A percentile compares a stretch with the other conserved stretches of the same genome.
Conservation (phyloP, 2,329 filamentous ascomycete genomes). For the Dactylellina cionopaga region DNA sequence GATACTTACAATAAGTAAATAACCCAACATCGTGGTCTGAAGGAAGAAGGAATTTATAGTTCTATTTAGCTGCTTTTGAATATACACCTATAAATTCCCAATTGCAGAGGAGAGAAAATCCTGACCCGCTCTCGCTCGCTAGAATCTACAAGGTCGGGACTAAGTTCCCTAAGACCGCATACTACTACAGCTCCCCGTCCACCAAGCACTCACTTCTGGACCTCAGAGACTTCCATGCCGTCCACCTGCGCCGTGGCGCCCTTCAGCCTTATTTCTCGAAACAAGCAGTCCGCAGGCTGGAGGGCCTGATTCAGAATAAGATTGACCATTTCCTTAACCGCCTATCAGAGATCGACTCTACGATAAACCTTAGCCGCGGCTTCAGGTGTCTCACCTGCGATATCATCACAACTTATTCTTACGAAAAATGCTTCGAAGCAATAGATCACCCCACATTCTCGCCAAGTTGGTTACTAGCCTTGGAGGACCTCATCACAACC, state of each 20-base stretch:
- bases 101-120: no score
- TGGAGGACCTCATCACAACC: constrained; percentile 3
- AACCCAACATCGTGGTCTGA: not conserved
- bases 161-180: constrained; percentile 9
- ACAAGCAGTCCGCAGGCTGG: constrained; percentile 30
- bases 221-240: constrained; percentile 4
- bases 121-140: no score
- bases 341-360: not conserved
- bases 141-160: constrained; percentile 29
- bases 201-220: constrained; percentile 3
- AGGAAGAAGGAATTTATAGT: no score
- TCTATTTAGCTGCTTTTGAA: no score
- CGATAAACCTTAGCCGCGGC: constrained; percentile 16
- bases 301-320: constrained; percentile 18
- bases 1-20: constrained; percentile 55
- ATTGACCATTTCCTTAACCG: constrained; percentile 18
- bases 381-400: constrained; percentile 26
- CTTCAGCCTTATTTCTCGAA: constrained; percentile 41
- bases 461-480: constrained; percentile 18
- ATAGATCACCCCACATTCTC: constrained; percentile 1
- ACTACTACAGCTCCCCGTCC: not conserved
- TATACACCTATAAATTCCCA: not conserved
- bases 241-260: constrained; percentile 23
- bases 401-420: constrained; percentile 36
- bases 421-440: constrained; percentile 32